Evolutionary conservation across 2,329 filamentous ascomycete genomes (phyloP), one percentile per base, ranked within the genome.

Genomic region (Aulographum hederae): DNA sequence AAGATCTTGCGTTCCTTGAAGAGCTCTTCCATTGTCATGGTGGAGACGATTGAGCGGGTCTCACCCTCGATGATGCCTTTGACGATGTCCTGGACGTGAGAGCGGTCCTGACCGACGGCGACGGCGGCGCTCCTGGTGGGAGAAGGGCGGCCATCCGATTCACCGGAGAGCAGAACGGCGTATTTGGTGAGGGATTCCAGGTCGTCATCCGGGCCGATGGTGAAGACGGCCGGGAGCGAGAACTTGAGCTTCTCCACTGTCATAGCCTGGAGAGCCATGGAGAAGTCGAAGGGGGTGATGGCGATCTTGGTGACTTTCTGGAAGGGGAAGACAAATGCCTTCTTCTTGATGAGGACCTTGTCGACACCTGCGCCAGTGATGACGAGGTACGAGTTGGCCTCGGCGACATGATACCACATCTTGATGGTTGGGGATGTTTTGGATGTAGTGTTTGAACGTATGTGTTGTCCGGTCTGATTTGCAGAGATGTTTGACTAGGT

Each of bases 11-110:
- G 63, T 53, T 80, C 74, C 37, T 73, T 76, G 52, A 85, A 85
- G 36, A 91, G 78, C 53, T 89, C 80, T 48, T 86, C 80, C 78
- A 89, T 86, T n/a, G 79, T 85, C 78, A 91, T 86, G 42, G 71
- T 75, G 1, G 74, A 80, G 26, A 91, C 78, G 32, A 91, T 71
- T 4, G 81, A 77, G 36, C 82, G 69, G 1, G 78, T 85, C 52
- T 91, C 82, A 38, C 82, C 82, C 51, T 91, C 80, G 42, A 91
- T 89, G 50, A 91, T 84, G 37, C 80, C 81, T 52, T 82, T 86
- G 52, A 91, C 76, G 38, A 91, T 91, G 42, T 78, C 78, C 46
- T 78, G 76, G 12, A 89, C 73, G 54, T 86, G 78, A 33, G 67
- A 61, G n/a, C 61, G 53, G 15, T 60, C 61, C 40, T 52, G 57